Conservation (phyloP, 176 grass and related monocot genomes). For the Aechmea fasciata region DNA sequence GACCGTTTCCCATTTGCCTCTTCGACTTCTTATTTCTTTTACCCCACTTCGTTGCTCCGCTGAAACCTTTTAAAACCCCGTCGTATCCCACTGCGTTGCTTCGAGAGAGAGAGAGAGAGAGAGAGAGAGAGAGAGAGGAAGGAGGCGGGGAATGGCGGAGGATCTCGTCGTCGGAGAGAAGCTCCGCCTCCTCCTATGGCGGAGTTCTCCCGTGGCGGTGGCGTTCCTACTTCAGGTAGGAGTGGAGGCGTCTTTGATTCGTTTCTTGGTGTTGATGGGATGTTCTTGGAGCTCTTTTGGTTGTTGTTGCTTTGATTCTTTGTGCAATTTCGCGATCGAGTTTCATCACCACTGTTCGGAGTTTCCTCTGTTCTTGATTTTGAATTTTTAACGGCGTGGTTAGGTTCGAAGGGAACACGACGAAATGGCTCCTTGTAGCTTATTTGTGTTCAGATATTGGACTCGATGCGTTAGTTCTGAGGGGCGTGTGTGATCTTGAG, state of each 20-base stretch:
- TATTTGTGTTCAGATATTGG: too few species aligned
- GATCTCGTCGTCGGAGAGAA: slow-evolving; percentile 18
- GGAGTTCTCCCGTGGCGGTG: slow-evolving; percentile 20
- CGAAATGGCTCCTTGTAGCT: too few species aligned
- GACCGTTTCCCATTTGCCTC: neutral
- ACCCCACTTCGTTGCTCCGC: slow-evolving; percentile 16
- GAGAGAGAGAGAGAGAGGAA: neutral
- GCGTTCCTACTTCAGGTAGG: neutral
- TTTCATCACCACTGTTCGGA: too few species aligned
- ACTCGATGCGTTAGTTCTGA: too few species aligned
- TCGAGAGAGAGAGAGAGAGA: neutral
- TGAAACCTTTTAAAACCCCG: neutral
- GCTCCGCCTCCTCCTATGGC: slow-evolving; percentile 12
- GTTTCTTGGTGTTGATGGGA: neutral
- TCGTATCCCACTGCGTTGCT: too few species aligned
- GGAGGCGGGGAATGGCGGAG: slow-evolving; percentile 1
- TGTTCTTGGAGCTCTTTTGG: neutral
- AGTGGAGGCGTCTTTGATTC: slow-evolving; percentile 13
- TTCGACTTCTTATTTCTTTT: neutral
- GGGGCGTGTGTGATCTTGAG: too few species aligned
- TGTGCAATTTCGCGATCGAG: neutral
- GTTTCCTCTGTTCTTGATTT: too few species aligned
- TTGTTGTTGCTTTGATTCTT: neutral
- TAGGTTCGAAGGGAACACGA: too few species aligned
- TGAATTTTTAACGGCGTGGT: too few species aligned